These are phyloP conservation scores for Pichia sp. DNA, from an alignment of 1,139 yeast species.

Conservation along the genomic window DNA sequence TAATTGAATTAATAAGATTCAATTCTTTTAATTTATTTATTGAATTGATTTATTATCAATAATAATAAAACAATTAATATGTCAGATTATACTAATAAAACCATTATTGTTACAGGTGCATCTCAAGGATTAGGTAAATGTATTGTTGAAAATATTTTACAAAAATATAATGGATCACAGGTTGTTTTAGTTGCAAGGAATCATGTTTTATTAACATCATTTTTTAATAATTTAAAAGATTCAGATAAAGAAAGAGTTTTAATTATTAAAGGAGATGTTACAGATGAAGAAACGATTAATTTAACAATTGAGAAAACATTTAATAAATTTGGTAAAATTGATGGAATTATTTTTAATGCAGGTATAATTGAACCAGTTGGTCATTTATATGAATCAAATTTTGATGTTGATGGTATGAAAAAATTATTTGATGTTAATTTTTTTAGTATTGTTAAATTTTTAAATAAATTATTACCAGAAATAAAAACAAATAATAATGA, in stretches of 20 bases:
- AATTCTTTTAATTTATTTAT: too few relatives aligned
- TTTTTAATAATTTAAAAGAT: slow-evolving; percentile 35
- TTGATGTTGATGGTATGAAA: slow-evolving; percentile 51
- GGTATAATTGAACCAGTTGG: slow-evolving; percentile 82
- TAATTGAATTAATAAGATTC: too few relatives aligned
- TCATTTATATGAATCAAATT: slow-evolving; percentile 38
- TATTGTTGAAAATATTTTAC: slow-evolving; percentile 48
- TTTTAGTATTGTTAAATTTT: slow-evolving; percentile 65
- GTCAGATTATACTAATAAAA: background rate
- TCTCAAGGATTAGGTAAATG: slow-evolving; percentile 77
- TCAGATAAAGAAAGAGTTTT: slow-evolving; percentile 44
- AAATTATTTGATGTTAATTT: slow-evolving; percentile 67
- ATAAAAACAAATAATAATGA: slow-evolving; percentile 34
- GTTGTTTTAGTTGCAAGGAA: slow-evolving; percentile 75
- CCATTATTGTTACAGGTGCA: slow-evolving; percentile 61
- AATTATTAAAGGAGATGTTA: slow-evolving; percentile 62
- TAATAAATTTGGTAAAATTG: slow-evolving; percentile 51
- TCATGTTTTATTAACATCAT: slow-evolving; percentile 37
- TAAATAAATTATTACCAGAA: slow-evolving; percentile 40
- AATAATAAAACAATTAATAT: background rate
- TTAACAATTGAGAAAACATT: slow-evolving; percentile 45
- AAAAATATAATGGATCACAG: slow-evolving; percentile 33
- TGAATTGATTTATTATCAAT: too few relatives aligned
- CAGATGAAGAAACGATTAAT: slow-evolving; percentile 36
- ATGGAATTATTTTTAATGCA: slow-evolving; percentile 78